phyloP scores from a whole-genome alignment of 306 rosid species.

The Prinsepia uniflora region DNA sequence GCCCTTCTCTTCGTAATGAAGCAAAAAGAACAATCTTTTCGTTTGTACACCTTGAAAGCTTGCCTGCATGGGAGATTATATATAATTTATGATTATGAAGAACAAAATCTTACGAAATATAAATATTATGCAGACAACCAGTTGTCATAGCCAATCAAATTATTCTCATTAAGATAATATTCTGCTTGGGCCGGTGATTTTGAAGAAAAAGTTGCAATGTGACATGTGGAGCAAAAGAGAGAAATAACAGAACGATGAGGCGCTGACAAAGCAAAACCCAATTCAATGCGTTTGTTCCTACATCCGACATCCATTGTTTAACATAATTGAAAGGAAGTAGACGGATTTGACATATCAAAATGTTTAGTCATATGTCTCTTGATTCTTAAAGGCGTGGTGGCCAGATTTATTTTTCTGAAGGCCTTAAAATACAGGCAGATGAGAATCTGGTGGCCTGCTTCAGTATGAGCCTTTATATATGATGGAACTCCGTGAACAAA shows the following conservation, averaged over 20 bases:
- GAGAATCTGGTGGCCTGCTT: no score
- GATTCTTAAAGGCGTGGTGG: background rate
- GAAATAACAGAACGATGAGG: background rate
- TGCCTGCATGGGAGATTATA: no score
- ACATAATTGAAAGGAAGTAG: constrained; percentile 7
- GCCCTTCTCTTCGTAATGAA: background rate
- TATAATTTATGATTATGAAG: background rate
- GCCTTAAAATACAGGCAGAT: no score
- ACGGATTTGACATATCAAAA: constrained; percentile 5
- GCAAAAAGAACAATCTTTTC: background rate
- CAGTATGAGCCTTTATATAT: background rate
- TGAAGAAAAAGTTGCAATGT: no score
- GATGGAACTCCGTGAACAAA: background rate
- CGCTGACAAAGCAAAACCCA: background rate
- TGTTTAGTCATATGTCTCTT: background rate
- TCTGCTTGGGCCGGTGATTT: background rate
- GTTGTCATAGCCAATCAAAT: constrained; percentile 11
- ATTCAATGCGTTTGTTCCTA: no score
- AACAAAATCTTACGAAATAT: background rate
- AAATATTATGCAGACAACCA: background rate
- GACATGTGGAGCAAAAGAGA: background rate
- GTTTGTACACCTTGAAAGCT: background rate
- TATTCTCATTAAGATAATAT: constrained; percentile 4
- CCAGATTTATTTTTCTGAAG: background rate
- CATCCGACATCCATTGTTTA: no score